A percentile compares a stretch with the other conserved stretches of the same genome.
Conservation (phyloP, 1,284 basidiomycete species). For the Apiotrichum porosum region DNA sequence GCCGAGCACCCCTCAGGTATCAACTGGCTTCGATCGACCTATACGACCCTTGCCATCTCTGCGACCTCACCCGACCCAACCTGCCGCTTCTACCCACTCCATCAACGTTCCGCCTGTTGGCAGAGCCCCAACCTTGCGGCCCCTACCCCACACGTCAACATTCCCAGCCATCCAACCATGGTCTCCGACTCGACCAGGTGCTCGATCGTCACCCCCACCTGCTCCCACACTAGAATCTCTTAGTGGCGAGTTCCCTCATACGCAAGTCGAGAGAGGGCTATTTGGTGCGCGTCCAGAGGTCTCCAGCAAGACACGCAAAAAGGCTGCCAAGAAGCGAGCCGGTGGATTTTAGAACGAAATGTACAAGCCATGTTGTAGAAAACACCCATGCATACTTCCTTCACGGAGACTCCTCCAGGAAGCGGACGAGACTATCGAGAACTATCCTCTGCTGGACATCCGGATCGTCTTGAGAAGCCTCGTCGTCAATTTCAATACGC, state of each 20-base stretch:
- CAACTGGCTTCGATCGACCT: no score
- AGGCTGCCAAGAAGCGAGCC: slow-evolving; percentile 29
- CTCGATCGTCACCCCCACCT: background rate
- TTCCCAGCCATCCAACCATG: no score
- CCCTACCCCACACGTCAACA: no score
- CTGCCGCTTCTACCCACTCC: no score
- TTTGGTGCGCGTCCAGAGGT: slow-evolving; percentile 26
- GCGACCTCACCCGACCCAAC: no score
- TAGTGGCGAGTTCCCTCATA: background rate
- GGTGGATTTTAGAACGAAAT: slow-evolving; percentile 32
- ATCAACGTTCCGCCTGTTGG: no score
- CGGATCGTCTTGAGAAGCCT: slow-evolving; percentile 12
- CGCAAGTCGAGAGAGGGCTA: slow-evolving; percentile 32
- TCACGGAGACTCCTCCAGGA: slow-evolving; percentile 8
- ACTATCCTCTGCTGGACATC: slow-evolving; percentile 27
- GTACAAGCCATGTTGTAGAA: background rate
- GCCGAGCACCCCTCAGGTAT: no score
- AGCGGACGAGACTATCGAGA: slow-evolving; percentile 28
- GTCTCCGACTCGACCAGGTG: background rate
- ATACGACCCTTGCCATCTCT: background rate
- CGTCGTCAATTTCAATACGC: slow-evolving; percentile 29
- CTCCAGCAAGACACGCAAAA: slow-evolving; percentile 20
- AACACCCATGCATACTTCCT: background rate
- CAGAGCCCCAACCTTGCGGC: no score
- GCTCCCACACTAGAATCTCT: background rate